These are phyloP conservation scores for Aspergillus sp. DNA, from an alignment of 2,329 filamentous ascomycete species.

Conservation along the genomic window DNA sequence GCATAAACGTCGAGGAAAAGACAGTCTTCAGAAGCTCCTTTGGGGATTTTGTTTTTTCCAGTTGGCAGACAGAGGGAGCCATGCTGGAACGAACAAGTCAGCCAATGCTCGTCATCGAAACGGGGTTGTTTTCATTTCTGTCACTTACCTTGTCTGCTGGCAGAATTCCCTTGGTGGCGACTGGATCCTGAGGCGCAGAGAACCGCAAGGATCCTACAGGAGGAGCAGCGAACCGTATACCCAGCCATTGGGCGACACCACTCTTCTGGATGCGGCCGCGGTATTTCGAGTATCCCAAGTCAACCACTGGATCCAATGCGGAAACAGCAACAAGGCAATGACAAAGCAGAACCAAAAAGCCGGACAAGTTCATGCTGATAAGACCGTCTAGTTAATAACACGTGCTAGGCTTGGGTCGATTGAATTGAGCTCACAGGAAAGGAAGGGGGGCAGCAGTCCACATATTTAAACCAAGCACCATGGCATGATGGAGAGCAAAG, in stretches of 20 bases:
- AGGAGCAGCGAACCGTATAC: constrained; percentile 64
- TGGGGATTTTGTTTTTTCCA: constrained; percentile 54
- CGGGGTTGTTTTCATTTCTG: too few species aligned
- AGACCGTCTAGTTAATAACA: too few species aligned
- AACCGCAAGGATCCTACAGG: constrained; percentile 61
- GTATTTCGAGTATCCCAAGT: constrained; percentile 61
- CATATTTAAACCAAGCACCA: too few species aligned
- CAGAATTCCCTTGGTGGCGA: constrained; percentile 38
- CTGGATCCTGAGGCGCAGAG: constrained; percentile 57
- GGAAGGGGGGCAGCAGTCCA: too few species aligned
- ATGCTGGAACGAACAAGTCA: constrained; percentile 22
- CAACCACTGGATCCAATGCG: constrained; percentile 38
- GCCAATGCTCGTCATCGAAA: neutral
- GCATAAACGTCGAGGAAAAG: constrained; percentile 37
- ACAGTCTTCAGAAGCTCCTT: constrained; percentile 40
- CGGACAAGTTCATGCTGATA: too few species aligned
- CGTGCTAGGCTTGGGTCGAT: too few species aligned
- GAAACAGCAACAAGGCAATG: constrained; percentile 6
- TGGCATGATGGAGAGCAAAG: too few species aligned
- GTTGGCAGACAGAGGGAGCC: constrained; percentile 57
- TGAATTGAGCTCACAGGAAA: too few species aligned
- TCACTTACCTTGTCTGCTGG: constrained; percentile 46
- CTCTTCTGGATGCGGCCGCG: constrained; percentile 47
- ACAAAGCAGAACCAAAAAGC: constrained; percentile 8
- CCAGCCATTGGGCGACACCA: constrained; percentile 63